phyloP scores from a whole-genome alignment of 179 eudicot genomes.

The Beta corolliflora region DNA sequence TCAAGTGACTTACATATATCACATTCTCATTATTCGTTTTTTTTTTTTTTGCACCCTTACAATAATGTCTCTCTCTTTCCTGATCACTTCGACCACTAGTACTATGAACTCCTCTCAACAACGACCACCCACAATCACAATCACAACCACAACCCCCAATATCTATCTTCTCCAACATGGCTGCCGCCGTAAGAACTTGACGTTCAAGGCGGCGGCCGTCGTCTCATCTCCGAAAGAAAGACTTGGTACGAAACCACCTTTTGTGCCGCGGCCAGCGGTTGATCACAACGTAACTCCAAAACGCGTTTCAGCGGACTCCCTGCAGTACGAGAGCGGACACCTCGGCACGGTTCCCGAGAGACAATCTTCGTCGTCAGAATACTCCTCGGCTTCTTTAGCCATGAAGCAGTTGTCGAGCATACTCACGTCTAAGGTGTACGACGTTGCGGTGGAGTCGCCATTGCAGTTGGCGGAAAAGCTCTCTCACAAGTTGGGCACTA shows the following conservation, averaged over 20 bases:
- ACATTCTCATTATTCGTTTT: too few relatives aligned
- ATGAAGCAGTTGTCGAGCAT: constrained; percentile 74
- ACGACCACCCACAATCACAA: background rate
- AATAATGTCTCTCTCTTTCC: too few relatives aligned
- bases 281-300: constrained; percentile 2
- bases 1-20: too few relatives aligned
- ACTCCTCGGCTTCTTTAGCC: constrained; percentile 24
- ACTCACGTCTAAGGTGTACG: constrained; percentile 77
- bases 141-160: background rate
- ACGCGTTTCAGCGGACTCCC: constrained; percentile 55
- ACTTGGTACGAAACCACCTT: background rate
- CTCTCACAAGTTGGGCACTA: constrained; percentile 59
- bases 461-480: constrained; percentile 81
- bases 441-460: constrained; percentile 78
- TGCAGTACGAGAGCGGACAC: constrained; percentile 63
- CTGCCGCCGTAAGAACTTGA: background rate
- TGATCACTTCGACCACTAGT: background rate
- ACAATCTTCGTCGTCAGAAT: background rate
- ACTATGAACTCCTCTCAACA: constrained; percentile 7
- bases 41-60: too few relatives aligned
- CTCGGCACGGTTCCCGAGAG: constrained; percentile 59
- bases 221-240: constrained; percentile 3
- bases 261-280: background rate
- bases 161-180: background rate
- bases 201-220: constrained; percentile 9